phyloP scores from a whole-genome alignment of 1,284 basidiomycete genomes.

The Cerrena zonata region DNA sequence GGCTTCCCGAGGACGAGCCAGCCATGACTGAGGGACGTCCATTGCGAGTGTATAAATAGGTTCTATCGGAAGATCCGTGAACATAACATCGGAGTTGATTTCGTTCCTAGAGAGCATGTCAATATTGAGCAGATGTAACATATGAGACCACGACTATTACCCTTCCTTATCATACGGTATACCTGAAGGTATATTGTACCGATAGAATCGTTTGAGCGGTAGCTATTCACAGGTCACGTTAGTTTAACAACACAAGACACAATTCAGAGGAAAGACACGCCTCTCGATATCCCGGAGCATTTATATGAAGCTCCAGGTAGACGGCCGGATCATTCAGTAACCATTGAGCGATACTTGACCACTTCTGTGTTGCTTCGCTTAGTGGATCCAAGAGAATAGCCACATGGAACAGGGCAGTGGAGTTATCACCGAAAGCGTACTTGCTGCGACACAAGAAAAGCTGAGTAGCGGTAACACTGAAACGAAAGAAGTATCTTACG shows the following conservation, averaged over 20 bases:
- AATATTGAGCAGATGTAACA: background rate
- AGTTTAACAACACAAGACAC: no score
- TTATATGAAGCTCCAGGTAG: constrained; percentile 69
- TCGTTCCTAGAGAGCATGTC: constrained; percentile 39
- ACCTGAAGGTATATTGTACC: constrained; percentile 60
- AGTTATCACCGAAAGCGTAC: constrained; percentile 65
- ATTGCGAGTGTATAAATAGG: constrained; percentile 88
- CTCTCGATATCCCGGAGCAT: constrained; percentile 64
- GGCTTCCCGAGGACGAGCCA: constrained; percentile 84
- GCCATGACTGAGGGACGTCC: constrained; percentile 87
- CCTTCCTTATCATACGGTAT: constrained; percentile 69
- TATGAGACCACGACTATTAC: constrained; percentile 36
- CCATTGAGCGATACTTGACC: constrained; percentile 68
- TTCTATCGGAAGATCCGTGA: constrained; percentile 53
- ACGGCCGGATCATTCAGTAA: constrained; percentile 55
- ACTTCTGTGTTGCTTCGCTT: constrained; percentile 79
- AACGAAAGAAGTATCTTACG: constrained; percentile 36
- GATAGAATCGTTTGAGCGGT: constrained; percentile 91
- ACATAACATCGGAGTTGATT: constrained; percentile 41
- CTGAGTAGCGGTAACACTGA: background rate
- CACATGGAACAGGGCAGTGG: constrained; percentile 66
- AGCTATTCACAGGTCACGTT: constrained; percentile 43
- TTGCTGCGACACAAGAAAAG: constrained; percentile 37
- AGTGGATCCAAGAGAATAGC: constrained; percentile 80
- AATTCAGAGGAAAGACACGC: no score